Evolutionary conservation across 129 eudicot species (phyloP).

Genomic region (Helianthus annuus): HanXRQr2.0-SUNRISE NC_035448.2:206091625-206092124

Average conservation of each 20-base stretch:
- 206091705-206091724: conserved; percentile 90
- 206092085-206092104: not conserved
- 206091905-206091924: not conserved
- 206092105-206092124: not conserved
- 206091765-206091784: conserved; percentile 46
- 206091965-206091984: not conserved
- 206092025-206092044: not conserved
- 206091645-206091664: conserved; percentile 77
- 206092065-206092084: not conserved
- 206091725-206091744: conserved; percentile 91
- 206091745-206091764: conserved; percentile 69
- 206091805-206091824: not conserved
- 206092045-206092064: not conserved
- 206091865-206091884: not conserved
- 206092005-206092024: not conserved
- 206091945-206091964: not conserved
- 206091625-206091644: conserved; percentile 77
- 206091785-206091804: not conserved
- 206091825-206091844: not conserved
- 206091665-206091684: conserved; percentile 93
- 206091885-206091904: not conserved
- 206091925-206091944: not conserved
- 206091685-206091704: conserved; percentile 79
- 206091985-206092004: not conserved
- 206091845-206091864: not conserved